A percentile compares a stretch with the other conserved stretches of the same genome.
Evolutionary conservation across 2,329 filamentous ascomycete genomes (phyloP).

Genomic region (Aspergillus pseudotamarii): DNA sequence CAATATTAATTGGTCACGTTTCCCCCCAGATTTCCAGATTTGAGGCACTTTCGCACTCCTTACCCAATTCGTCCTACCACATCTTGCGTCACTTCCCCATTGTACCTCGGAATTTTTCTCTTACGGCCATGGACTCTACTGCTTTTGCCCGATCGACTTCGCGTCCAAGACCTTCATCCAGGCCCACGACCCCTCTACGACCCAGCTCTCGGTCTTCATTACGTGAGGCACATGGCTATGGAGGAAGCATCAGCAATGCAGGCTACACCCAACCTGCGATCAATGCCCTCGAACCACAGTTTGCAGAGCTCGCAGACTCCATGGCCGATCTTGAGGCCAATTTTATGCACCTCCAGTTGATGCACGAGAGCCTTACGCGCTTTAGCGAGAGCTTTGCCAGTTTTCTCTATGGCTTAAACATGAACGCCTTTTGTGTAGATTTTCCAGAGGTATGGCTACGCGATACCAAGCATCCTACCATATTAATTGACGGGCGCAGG

Average conservation of each 20-base stretch:
- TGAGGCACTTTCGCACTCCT: slow-evolving; percentile 1
- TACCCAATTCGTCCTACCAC: neutral
- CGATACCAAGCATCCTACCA: neutral
- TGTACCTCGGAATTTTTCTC: slow-evolving; percentile 6
- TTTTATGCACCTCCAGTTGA: slow-evolving; percentile 94
- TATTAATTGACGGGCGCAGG: slow-evolving; percentile 51
- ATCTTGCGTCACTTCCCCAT: slow-evolving; percentile 5
- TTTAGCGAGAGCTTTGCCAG: slow-evolving; percentile 96
- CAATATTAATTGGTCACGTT: slow-evolving; percentile 2
- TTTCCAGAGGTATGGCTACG: slow-evolving; percentile 75
- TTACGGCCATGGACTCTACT: slow-evolving; percentile 32
- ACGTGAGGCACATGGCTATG: slow-evolving; percentile 70
- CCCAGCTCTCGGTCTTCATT: slow-evolving; percentile 88
- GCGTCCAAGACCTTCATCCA: slow-evolving; percentile 65
- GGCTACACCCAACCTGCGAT: slow-evolving; percentile 63
- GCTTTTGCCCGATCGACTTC: slow-evolving; percentile 56
- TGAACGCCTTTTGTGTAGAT: slow-evolving; percentile 99
- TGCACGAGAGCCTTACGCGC: slow-evolving; percentile 90
- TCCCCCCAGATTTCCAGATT: neutral
- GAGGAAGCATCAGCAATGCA: slow-evolving; percentile 33
- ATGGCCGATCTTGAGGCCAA: slow-evolving; percentile 97
- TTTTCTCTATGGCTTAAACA: slow-evolving; percentile 94
- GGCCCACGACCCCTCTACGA: slow-evolving; percentile 88
- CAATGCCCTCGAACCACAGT: slow-evolving; percentile 81
- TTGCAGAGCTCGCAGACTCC: slow-evolving; percentile 89